Evolutionary conservation across 202 grass and related monocot genomes (phyloP), one percentile per base, ranked within the genome.

Genomic region (Panicum hallii): DNA sequence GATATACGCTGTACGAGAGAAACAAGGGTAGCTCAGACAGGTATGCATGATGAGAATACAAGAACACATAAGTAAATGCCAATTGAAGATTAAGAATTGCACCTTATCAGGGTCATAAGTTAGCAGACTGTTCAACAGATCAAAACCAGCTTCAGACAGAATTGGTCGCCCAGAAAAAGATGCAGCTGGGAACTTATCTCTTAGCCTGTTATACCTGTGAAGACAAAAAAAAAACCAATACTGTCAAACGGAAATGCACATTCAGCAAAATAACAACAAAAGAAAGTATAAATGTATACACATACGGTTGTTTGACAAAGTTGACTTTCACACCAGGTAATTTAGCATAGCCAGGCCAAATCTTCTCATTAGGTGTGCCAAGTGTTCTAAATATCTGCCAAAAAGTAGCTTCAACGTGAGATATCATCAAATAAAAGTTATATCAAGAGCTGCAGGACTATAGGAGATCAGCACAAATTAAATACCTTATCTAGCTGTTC

Each of bases 71-170:
- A 16, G 36, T 43, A 63, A 74, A 69, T 8, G 48, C 6, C 56
- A 47, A 75, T 9, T 60, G 36, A 32, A 56, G 78, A 40, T 65
- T 47, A 75, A n/a, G 7, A 34, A 56, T 74, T 84, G 41, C 85
- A 99, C 97, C 97, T 92, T 97, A 53, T 93, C 92, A 47, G 94
- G 97, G 45, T 99, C 92, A 75, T 99, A 99, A 63, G 92, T 94
- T 22, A 99, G 52, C 54, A 99, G 83, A 38, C 78, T 94, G 83
- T 97, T 99, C 66, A 99, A 87, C 66, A 99, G 82, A 74, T 99
- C 97, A 90, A 97, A 99, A 80, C 97, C 97, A 86, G 97, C 97
- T 92, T 99, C 93, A 45, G 94, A 99, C 61, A 99, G 82, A 68
- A 87, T 89, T 85, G 97, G 97, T 79, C 92, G 83, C 49, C 93